phyloP scores from a whole-genome alignment of 2,329 filamentous ascomycete species.

The Alternaria rosae region DNA sequence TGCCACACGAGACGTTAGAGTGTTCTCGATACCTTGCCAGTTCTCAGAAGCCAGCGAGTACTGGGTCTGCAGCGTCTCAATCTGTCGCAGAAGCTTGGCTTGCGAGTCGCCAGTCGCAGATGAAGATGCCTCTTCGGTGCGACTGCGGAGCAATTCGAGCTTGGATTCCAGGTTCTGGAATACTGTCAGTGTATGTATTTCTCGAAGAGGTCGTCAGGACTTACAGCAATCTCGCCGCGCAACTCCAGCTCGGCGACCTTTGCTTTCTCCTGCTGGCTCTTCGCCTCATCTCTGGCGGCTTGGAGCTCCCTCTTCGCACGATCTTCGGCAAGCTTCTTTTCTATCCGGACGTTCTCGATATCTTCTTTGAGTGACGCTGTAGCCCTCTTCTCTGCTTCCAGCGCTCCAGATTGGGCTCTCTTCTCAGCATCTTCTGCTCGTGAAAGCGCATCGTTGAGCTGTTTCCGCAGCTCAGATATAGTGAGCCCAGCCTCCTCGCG shows the following conservation, averaged over 20 bases:
- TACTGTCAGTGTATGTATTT: constrained; percentile 28
- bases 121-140: constrained; percentile 88
- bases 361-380: constrained; percentile 68
- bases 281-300: constrained; percentile 75
- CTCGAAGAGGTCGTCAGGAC: constrained; percentile 4
- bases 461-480: constrained; percentile 72
- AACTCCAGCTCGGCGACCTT: constrained; percentile 76
- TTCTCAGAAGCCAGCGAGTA: constrained; percentile 95
- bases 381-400: constrained; percentile 69
- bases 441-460: constrained; percentile 72
- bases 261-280: constrained; percentile 74
- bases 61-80: constrained; percentile 94
- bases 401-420: constrained; percentile 70
- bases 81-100: constrained; percentile 87
- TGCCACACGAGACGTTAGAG: constrained; percentile 77
- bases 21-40: constrained; percentile 95
- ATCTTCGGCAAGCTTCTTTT: constrained; percentile 78
- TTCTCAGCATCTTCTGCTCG: constrained; percentile 72
- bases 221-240: constrained; percentile 73
- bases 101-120: constrained; percentile 82
- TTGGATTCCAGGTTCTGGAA: constrained; percentile 81
- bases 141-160: constrained; percentile 82
- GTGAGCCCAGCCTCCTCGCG: constrained; percentile 68
- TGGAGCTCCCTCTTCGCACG: constrained; percentile 73
- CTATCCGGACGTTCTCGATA: constrained; percentile 70